Percentiles rank a stretch among this genome's conserved stretches.
Conservation (phyloP, 345 rosid species). For the Eucalyptus globulus region DNA sequence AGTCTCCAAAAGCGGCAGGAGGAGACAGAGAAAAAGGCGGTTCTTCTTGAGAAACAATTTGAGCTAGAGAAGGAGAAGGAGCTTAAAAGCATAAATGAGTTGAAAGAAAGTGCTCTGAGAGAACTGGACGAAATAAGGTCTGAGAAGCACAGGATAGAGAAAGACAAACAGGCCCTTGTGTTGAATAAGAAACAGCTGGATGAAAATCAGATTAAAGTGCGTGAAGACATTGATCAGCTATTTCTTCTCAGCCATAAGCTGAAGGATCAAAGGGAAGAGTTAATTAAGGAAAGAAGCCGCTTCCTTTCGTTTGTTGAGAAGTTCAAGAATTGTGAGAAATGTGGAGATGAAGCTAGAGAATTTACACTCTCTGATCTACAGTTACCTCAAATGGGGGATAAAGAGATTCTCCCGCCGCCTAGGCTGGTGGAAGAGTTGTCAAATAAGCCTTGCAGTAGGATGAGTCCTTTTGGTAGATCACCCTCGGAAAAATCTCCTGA, state of each 20-base stretch:
- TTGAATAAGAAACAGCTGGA: conserved; percentile 33
- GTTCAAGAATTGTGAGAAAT: conserved; percentile 40
- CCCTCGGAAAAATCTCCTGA: conserved; percentile 16
- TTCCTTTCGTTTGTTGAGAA: conserved; percentile 58
- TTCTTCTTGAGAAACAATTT: conserved; percentile 27
- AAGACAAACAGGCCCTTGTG: conserved; percentile 35
- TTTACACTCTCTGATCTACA: conserved; percentile 47
- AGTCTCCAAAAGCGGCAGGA: conserved; percentile 28
- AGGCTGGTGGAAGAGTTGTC: conserved; percentile 11
- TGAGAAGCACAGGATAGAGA: conserved; percentile 27
- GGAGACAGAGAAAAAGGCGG: conserved; percentile 37
- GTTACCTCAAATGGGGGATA: conserved; percentile 31
- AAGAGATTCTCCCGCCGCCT: conserved; percentile 12
- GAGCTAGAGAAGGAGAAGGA: conserved; percentile 37
- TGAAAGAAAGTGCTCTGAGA: conserved; percentile 36
- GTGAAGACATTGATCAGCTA: conserved; percentile 55
- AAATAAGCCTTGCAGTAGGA: conserved; percentile 8
- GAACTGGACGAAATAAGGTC: conserved; percentile 40
- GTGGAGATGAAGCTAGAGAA: conserved; percentile 43
- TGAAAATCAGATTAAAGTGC: conserved; percentile 45
- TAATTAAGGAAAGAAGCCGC: conserved; percentile 29
- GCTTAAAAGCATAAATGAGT: conserved; percentile 11
- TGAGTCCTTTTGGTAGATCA: conserved; percentile 10
- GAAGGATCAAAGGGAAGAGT: conserved; percentile 36
- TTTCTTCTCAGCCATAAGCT: conserved; percentile 43